A percentile compares a stretch with the other conserved stretches of the same genome.
These are phyloP conservation scores for Podospora fimiseda DNA, from an alignment of 495 filamentous ascomycete species.

Conservation along the genomic window DNA sequence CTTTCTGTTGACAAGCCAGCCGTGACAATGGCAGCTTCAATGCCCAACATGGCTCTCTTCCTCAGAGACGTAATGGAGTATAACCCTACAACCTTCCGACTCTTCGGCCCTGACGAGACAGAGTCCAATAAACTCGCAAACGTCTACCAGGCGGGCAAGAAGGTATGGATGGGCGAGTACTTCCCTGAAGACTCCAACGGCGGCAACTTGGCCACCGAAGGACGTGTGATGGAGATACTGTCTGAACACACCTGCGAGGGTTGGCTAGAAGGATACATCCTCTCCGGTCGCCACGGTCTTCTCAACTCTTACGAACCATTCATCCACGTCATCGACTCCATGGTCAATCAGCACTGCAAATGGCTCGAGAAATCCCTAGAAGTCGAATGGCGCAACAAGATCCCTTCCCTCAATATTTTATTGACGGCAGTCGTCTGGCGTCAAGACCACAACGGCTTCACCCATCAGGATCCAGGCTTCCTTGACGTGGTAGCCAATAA, in stretches of 20 bases:
- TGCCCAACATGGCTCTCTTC: slow-evolving; percentile 58
- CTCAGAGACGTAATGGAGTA: slow-evolving; percentile 54
- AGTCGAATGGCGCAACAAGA: slow-evolving; percentile 61
- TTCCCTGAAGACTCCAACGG: slow-evolving; percentile 65
- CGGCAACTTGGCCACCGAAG: slow-evolving; percentile 56
- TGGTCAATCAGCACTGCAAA: slow-evolving; percentile 75
- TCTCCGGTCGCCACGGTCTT: slow-evolving; percentile 63
- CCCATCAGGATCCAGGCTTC: slow-evolving; percentile 72
- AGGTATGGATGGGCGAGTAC: slow-evolving; percentile 70
- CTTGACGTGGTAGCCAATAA: slow-evolving; percentile 70
- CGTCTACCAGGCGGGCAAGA: slow-evolving; percentile 64
- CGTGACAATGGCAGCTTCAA: slow-evolving; percentile 46
- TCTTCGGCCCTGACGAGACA: slow-evolving; percentile 71
- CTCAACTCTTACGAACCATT: slow-evolving; percentile 75
- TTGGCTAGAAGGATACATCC: slow-evolving; percentile 69
- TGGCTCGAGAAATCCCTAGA: slow-evolving; percentile 72
- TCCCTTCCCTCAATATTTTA: slow-evolving; percentile 67
- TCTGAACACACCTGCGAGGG: slow-evolving; percentile 71
- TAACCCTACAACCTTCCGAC: slow-evolving; percentile 59
- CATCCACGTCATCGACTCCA: slow-evolving; percentile 71
- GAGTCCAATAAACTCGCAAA: slow-evolving; percentile 66
- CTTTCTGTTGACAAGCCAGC: slow-evolving; percentile 50
- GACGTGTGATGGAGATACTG: slow-evolving; percentile 73
- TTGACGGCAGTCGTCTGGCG: slow-evolving; percentile 70
- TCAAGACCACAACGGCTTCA: slow-evolving; percentile 76